Evolutionary conservation across 2,329 filamentous ascomycete species (phyloP), one percentile per base, ranked within the genome.

Genomic region (Sordariomycetes sp.): DNA sequence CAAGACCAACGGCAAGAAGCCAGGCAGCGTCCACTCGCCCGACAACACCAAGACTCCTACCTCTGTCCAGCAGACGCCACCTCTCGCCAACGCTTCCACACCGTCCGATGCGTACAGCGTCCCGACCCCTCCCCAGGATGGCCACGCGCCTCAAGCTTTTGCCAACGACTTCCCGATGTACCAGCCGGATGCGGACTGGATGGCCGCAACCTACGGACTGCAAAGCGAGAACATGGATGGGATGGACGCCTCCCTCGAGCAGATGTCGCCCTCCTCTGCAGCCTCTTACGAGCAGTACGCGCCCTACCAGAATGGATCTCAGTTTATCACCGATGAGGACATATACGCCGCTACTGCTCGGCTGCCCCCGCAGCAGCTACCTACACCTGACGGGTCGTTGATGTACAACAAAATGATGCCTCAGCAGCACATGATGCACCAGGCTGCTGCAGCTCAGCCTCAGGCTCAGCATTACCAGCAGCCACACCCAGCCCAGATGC

Each of bases 1-100:
- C 39, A 95, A 95, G 72, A 88, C 82, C 57, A 94, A 93, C 51
- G 83, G 84, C 54, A 85, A 82, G 62, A 76, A 70, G 54, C 45
- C 48, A 24, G 11, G 20, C 6, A 6, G 18, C 16, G 14, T 12
- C 15, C 23, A 6, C 17, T 21, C n/a, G 20, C 32, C 14, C 14
- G n/a, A n/a, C 25, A 10, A 18, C 16, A 24, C 19, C 45, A 61
- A 65, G 36, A 64, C 64, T 18, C 60, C 55, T 39, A 68, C 64
- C 48, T 59, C 67, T 40, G 44, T 64, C 42, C 60, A 72, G 39
- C 57, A 70, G 45, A 68, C 76, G 42, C 78, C 79, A 23, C 66
- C 70, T 42, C 70, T 80, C 9, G 72, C 71, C 36, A 72, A 70
- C 46, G 61, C 82, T 35, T 72, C 72, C 2, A 78, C 78, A 20